Percentiles rank a stretch among this genome's conserved stretches.
Conservation (phyloP, 1,284 basidiomycete species). For the Melampsora americana region DNA sequence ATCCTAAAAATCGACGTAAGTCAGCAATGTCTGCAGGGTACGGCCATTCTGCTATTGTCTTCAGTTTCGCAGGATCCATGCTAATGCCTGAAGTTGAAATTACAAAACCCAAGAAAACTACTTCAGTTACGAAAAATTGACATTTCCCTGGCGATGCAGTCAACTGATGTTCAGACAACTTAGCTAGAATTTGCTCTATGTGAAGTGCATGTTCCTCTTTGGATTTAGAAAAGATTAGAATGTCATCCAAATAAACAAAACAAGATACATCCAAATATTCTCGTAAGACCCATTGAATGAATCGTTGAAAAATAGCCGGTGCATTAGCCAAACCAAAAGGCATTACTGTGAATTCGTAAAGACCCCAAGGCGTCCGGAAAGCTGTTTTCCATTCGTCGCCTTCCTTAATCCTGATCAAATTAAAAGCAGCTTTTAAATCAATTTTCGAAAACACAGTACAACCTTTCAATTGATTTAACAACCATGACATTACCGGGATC, state of each 20-base stretch:
- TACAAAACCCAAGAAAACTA: conserved; percentile 10
- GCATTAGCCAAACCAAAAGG: conserved; percentile 21
- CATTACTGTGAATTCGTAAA: conserved; percentile 18
- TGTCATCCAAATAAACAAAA: conserved; percentile 35
- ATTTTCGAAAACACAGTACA: conserved; percentile 10
- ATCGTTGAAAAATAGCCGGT: conserved; percentile 23
- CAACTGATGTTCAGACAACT: background rate
- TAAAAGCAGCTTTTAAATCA: conserved; percentile 27
- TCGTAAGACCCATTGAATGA: conserved; percentile 14
- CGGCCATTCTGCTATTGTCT: conserved; percentile 10
- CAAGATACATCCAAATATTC: conserved; percentile 21
- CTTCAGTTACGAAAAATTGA: conserved; percentile 5
- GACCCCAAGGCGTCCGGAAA: conserved; percentile 18
- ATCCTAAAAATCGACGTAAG: background rate
- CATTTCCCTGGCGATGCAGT: background rate
- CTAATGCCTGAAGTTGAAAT: background rate
- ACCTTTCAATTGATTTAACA: conserved; percentile 24
- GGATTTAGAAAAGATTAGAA: conserved; percentile 24
- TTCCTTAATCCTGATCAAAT: conserved; percentile 12
- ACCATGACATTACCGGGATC: background rate
- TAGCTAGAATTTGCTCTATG: background rate
- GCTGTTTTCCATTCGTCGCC: conserved; percentile 27
- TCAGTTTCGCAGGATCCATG: conserved; percentile 15
- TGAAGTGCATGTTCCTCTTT: background rate
- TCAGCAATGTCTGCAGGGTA: background rate